These are phyloP conservation scores for Zalerion maritima DNA, from an alignment of 495 filamentous ascomycete genomes.

Conservation along the genomic window DNA sequence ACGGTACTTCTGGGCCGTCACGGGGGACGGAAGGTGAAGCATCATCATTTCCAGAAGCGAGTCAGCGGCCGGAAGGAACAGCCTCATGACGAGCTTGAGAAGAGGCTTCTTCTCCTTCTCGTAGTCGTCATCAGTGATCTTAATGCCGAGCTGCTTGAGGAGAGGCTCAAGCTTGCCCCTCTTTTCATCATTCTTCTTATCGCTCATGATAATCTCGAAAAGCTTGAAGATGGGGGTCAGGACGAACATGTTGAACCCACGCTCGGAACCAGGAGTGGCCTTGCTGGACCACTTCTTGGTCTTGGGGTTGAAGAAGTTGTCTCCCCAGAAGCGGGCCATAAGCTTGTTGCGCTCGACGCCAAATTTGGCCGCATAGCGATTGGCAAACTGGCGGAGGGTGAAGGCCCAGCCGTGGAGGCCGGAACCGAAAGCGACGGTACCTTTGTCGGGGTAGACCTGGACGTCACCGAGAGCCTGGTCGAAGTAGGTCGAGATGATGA, in stretches of 20 bases:
- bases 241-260: slow-evolving; percentile 98
- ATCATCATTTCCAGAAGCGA: slow-evolving; percentile 99
- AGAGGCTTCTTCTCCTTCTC: slow-evolving; percentile 93
- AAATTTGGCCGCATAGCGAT: slow-evolving; percentile 97
- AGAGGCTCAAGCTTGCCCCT: slow-evolving; percentile 61
- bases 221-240: slow-evolving; percentile 99
- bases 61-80: slow-evolving; percentile 95
- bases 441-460: slow-evolving; percentile 91
- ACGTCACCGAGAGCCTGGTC: slow-evolving; percentile 95
- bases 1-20: slow-evolving; percentile 96
- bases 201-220: slow-evolving; percentile 90
- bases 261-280: slow-evolving; percentile 73
- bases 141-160: slow-evolving; percentile 83
- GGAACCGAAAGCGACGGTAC: slow-evolving; percentile 97
- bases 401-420: slow-evolving; percentile 99
- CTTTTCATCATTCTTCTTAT: slow-evolving; percentile 97
- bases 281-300: slow-evolving; percentile 99
- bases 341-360: slow-evolving; percentile 99
- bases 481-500: slow-evolving; percentile 97
- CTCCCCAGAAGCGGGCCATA: slow-evolving; percentile 99
- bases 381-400: slow-evolving; percentile 96
- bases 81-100: slow-evolving; percentile 94
- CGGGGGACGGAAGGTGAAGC: slow-evolving; percentile 92
- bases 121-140: slow-evolving; percentile 71
- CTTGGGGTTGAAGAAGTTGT: slow-evolving; percentile 98